Evolutionary conservation across 495 filamentous ascomycete species (phyloP).

Genomic region (Venustampulla echinocandica): DNA sequence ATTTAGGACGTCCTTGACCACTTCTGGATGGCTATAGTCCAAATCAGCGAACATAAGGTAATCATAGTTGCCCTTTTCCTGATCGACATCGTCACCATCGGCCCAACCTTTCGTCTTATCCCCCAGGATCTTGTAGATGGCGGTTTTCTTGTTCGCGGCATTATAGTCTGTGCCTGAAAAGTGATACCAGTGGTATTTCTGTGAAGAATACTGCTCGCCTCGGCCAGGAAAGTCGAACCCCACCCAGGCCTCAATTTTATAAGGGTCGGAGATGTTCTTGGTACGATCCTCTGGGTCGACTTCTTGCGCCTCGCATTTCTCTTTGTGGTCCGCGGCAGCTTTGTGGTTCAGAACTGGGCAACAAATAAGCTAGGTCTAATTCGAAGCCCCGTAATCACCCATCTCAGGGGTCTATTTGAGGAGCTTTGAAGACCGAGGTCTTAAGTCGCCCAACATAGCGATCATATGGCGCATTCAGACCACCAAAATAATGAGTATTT

Average conservation of each 20-base stretch:
- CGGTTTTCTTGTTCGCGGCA: slow-evolving; percentile 43
- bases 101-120: slow-evolving; percentile 56
- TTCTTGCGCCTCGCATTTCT: slow-evolving; percentile 51
- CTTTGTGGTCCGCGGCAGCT: slow-evolving; percentile 55
- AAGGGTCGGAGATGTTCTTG: slow-evolving; percentile 44
- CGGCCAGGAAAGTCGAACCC: slow-evolving; percentile 59
- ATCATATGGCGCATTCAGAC: no score
- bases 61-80: slow-evolving; percentile 64
- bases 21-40: slow-evolving; percentile 58
- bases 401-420: no score
- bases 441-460: no score
- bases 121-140: slow-evolving; percentile 60
- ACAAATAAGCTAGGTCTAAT: no score
- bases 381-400: no score
- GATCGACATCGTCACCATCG: slow-evolving; percentile 44
- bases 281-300: slow-evolving; percentile 53
- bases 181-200: slow-evolving; percentile 62
- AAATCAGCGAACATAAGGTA: slow-evolving; percentile 62
- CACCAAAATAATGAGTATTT: no score
- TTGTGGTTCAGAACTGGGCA: slow-evolving; percentile 63
- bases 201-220: slow-evolving; percentile 45
- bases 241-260: slow-evolving; percentile 61
- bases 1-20: slow-evolving; percentile 50
- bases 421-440: no score
- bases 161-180: slow-evolving; percentile 67